phyloP scores from a whole-genome alignment of 495 filamentous ascomycete species.

The Penicillium parvum region DNA sequence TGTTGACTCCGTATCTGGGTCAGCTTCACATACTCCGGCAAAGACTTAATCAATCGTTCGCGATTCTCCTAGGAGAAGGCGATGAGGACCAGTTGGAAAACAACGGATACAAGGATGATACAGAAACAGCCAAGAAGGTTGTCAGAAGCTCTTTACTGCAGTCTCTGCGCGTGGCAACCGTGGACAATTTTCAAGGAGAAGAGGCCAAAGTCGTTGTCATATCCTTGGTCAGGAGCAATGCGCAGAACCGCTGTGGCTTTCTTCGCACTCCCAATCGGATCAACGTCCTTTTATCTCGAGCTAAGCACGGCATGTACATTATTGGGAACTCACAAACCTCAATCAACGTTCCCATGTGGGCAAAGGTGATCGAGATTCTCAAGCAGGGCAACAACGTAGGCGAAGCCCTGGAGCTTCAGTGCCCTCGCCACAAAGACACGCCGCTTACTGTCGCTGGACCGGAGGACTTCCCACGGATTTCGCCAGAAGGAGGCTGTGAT shows the following conservation, averaged over 20 bases:
- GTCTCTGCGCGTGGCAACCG: constrained; percentile 66
- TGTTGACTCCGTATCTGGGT: constrained; percentile 72
- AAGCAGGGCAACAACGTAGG: constrained; percentile 48
- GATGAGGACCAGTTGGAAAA: constrained; percentile 39
- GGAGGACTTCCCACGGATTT: constrained; percentile 13
- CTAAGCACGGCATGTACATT: constrained; percentile 75
- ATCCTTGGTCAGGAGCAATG: constrained; percentile 75
- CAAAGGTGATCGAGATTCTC: constrained; percentile 52
- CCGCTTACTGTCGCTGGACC: constrained; percentile 50
- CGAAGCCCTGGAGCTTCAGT: constrained; percentile 51
- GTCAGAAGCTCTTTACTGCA: constrained; percentile 41
- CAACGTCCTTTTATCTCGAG: constrained; percentile 67
- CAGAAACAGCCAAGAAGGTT: constrained; percentile 51
- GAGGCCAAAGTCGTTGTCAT: constrained; percentile 78
- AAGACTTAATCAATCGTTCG: constrained; percentile 47
- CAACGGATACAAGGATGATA: constrained; percentile 39
- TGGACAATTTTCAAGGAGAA: constrained; percentile 87
- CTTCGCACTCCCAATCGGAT: constrained; percentile 69
- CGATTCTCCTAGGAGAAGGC: constrained; percentile 62
- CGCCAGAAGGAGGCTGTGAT: constrained; percentile 9
- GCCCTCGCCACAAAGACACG: constrained; percentile 58
- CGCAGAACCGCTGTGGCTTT: constrained; percentile 58
- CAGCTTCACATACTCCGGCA: constrained; percentile 61
- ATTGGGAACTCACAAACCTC: constrained; percentile 62
- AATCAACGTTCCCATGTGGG: constrained; percentile 60